Conservation (phyloP, 805 yeast species). For the Yamadazyma endophytica region DNA sequence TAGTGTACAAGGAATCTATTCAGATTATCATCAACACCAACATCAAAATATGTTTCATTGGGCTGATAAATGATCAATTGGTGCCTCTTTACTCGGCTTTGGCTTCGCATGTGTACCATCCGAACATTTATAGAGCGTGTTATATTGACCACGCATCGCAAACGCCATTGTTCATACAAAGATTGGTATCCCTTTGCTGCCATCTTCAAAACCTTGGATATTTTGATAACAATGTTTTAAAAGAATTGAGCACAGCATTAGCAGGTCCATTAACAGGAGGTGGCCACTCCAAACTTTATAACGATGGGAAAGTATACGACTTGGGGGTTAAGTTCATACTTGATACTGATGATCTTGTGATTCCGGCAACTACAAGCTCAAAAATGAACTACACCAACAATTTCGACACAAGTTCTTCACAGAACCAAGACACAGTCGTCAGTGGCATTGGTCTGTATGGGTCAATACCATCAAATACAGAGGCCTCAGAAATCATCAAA, state of each 20-base stretch:
- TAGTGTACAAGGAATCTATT: slow-evolving; percentile 64
- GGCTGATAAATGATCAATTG: slow-evolving; percentile 88
- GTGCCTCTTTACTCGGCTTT: slow-evolving; percentile 89
- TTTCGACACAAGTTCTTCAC: not conserved
- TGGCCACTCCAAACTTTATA: slow-evolving; percentile 89
- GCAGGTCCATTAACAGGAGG: slow-evolving; percentile 94
- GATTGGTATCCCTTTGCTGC: slow-evolving; percentile 70
- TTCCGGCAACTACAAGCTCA: slow-evolving; percentile 20
- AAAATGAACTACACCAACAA: slow-evolving; percentile 1
- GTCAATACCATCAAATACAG: slow-evolving; percentile 5
- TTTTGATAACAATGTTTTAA: slow-evolving; percentile 80
- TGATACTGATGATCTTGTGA: slow-evolving; percentile 62
- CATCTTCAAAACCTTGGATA: slow-evolving; percentile 71
- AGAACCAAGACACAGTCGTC: slow-evolving; percentile 9
- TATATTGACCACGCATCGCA: slow-evolving; percentile 80
- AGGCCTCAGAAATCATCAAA: slow-evolving; percentile 10
- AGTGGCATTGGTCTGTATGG: slow-evolving; percentile 18
- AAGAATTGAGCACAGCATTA: slow-evolving; percentile 66
- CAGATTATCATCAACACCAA: slow-evolving; percentile 62
- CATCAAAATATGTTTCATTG: slow-evolving; percentile 76
- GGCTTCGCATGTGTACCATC: slow-evolving; percentile 80
- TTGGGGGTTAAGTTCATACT: slow-evolving; percentile 70
- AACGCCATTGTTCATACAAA: slow-evolving; percentile 74
- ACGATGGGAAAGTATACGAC: slow-evolving; percentile 79
- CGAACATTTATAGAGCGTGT: slow-evolving; percentile 84